These are phyloP conservation scores for Penicillium corylophilum DNA, from an alignment of 2,329 filamentous ascomycete genomes.

Conservation along the genomic window DNA sequence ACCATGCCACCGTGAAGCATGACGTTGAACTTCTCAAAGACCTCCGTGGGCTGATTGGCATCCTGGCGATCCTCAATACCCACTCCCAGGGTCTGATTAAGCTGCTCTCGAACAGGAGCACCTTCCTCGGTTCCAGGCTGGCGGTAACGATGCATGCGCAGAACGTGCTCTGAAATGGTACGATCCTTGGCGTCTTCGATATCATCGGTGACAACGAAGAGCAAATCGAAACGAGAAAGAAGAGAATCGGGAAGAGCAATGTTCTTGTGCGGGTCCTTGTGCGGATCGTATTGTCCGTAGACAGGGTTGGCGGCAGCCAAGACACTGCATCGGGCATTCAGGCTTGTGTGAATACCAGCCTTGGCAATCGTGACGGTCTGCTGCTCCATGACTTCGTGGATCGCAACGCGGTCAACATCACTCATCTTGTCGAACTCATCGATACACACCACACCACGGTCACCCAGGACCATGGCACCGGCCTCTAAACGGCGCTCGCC, in stretches of 20 bases:
- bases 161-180: slow-evolving; percentile 90
- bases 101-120: slow-evolving; percentile 86
- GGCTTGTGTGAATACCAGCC: slow-evolving; percentile 93
- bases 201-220: slow-evolving; percentile 97
- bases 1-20: slow-evolving; percentile 95
- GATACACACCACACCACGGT: slow-evolving; percentile 96
- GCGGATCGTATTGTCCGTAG: slow-evolving; percentile 96
- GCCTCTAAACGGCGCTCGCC: slow-evolving; percentile 92
- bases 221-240: slow-evolving; percentile 94
- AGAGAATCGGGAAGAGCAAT: slow-evolving; percentile 96
- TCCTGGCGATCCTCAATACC: slow-evolving; percentile 75
- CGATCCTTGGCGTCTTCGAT: slow-evolving; percentile 92
- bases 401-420: slow-evolving; percentile 93
- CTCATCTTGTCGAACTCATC: slow-evolving; percentile 99
- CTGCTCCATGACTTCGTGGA: slow-evolving; percentile 99
- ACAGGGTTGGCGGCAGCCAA: slow-evolving; percentile 96
- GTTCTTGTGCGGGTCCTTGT: slow-evolving; percentile 98
- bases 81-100: slow-evolving; percentile 79
- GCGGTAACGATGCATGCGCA: slow-evolving; percentile 95
- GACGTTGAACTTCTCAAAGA: slow-evolving; percentile 93
- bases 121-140: slow-evolving; percentile 92
- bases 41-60: slow-evolving; percentile 73
- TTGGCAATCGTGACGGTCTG: slow-evolving; percentile 99
- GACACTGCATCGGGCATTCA: slow-evolving; percentile 95
- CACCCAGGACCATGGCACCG: slow-evolving; percentile 97